phyloP scores from a whole-genome alignment of 306 rosid genomes.

The Bauhinia variegata region DNA sequence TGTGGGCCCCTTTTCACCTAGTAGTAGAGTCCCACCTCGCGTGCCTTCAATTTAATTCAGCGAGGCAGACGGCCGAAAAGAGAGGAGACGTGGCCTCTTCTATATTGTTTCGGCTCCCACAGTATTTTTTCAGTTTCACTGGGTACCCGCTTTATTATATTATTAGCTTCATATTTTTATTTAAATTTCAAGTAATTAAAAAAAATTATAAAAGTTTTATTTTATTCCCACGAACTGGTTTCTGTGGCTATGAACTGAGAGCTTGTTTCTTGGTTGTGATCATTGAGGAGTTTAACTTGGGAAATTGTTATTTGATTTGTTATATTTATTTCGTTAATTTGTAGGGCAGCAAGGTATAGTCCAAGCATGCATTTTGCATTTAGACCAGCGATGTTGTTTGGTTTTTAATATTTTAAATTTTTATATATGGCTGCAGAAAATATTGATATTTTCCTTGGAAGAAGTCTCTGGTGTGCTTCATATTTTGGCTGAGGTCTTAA shows the following conservation, averaged over 20 bases:
- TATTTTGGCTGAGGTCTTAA: slow-evolving; percentile 6
- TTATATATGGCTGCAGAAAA: no score
- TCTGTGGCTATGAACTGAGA: no score
- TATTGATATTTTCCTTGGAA: background rate
- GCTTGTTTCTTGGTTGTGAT: no score
- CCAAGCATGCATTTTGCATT: slow-evolving; percentile 2
- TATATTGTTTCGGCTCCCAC: slow-evolving; percentile 18
- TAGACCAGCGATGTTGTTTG: slow-evolving; percentile 7
- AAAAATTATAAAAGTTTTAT: no score
- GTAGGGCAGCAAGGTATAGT: slow-evolving; percentile 24
- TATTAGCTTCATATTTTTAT: no score
- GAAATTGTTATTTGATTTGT: slow-evolving; percentile 23
- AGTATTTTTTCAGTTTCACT: background rate
- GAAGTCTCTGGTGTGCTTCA: background rate
- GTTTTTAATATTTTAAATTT: background rate
- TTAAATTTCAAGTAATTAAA: no score
- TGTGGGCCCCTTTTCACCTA: slow-evolving; percentile 31
- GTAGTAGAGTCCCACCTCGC: slow-evolving; percentile 33
- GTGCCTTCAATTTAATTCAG: slow-evolving; percentile 32
- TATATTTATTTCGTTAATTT: background rate
- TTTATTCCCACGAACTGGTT: no score
- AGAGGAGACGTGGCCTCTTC: slow-evolving; percentile 15
- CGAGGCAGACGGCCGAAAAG: slow-evolving; percentile 5
- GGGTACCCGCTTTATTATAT: slow-evolving; percentile 3
- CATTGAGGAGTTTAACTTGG: background rate